These are phyloP conservation scores for Candida succiphila DNA, from an alignment of 805 yeast species.

Conservation along the genomic window DNA sequence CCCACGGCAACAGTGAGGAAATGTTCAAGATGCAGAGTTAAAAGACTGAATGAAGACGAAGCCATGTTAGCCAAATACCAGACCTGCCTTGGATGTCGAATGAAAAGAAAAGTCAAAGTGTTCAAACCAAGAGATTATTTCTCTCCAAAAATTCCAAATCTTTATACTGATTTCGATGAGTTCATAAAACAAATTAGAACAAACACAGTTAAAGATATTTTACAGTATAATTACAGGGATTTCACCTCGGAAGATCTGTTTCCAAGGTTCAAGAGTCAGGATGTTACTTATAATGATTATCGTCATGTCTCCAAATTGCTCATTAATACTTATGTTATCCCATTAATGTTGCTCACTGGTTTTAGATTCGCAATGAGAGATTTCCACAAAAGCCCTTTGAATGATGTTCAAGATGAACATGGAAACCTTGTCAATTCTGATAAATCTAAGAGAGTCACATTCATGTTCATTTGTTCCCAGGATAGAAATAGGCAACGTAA, in stretches of 20 bases:
- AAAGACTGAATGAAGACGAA: constrained; percentile 22
- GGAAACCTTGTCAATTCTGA: constrained; percentile 19
- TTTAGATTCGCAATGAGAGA: constrained; percentile 34
- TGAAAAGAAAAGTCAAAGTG: constrained; percentile 26
- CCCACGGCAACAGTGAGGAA: too few species aligned
- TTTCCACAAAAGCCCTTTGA: constrained; percentile 26
- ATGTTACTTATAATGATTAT: constrained; percentile 22
- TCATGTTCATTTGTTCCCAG: constrained; percentile 36
- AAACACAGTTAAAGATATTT: constrained; percentile 25
- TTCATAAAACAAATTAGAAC: constrained; percentile 24
- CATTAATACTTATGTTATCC: constrained; percentile 26
- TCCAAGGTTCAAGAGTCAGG: constrained; percentile 23
- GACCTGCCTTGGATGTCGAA: constrained; percentile 31
- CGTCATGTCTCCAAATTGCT: constrained; percentile 25
- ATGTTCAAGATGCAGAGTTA: constrained; percentile 34
- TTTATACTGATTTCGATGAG: constrained; percentile 22
- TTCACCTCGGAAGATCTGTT: constrained; percentile 20
- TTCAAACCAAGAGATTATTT: constrained; percentile 17
- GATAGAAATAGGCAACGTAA: constrained; percentile 31
- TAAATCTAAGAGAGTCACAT: constrained; percentile 29
- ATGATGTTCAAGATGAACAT: constrained; percentile 8
- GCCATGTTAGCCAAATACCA: constrained; percentile 27
- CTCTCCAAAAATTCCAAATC: constrained; percentile 25
- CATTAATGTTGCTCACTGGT: constrained; percentile 30
- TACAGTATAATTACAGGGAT: constrained; percentile 25